Base-by-base conservation (phyloP, 768 basidiomycete species). In the Rhodotorula paludigena region DNA sequence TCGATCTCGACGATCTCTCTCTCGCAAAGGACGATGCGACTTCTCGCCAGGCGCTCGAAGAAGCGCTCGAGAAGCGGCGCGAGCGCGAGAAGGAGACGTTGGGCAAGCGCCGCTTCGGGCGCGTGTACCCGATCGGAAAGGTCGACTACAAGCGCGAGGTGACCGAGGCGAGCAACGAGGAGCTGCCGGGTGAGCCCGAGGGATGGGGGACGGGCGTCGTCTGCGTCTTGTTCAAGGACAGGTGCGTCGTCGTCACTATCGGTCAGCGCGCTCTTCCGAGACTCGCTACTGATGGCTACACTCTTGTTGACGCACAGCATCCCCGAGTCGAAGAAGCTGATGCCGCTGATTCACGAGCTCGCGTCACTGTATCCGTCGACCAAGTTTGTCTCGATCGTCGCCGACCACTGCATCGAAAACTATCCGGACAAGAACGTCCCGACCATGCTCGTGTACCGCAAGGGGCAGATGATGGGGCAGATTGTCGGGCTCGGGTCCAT, bases 71-170 rank as follows among this genome's bases (percentile, higher is more conserved):
- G 68, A 85, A 86, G 76, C 83, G 87, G 41, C 73, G 91, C 21
- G 82, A 81, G 20, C 85, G 91, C 71, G 83, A 89, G 74, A 81
- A 80, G 62, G 80, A 79, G 61, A 82, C 83, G 55, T 81, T 84
- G 64, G 83, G 81, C 71, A 83, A 81, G 63, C 86, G 86, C 30
- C 73, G 76, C 68, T 97, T 91, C 76, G 96, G 93, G 28, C 84
- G 96, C 54, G 87, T 89, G 76, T 72, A 69, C 52, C 91, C 92
- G 1, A 93, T 99, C 65, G 85, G 87, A 33, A 82, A 94, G 70
- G 92, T 92, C 23, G 93, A 96, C 77, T 99, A 97, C 78, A 94
- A 89, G 47, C 82, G 88, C 53, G 92, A 98, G 76, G 89, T 99
- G 18, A 98, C 92, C 0, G 93, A 98, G 68, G 90, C 90, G 7